phyloP scores from a whole-genome alignment of 768 basidiomycete species.

The Agrocybe praecox region DNA sequence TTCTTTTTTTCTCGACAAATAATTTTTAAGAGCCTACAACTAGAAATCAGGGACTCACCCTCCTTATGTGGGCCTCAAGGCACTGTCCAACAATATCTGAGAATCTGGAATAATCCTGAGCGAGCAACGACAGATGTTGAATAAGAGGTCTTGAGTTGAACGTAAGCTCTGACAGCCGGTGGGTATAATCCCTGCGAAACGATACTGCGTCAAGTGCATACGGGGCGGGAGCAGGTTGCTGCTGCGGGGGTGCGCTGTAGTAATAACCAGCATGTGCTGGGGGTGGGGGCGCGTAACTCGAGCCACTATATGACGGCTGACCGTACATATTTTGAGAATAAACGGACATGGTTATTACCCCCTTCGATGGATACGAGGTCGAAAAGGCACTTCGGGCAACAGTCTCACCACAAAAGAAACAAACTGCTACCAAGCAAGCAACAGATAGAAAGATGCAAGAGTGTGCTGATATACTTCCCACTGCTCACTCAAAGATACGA shows the following conservation, averaged over 20 bases:
- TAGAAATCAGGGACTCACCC: conserved; percentile 66
- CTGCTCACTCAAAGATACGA: conserved; percentile 47
- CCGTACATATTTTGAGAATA: conserved; percentile 67
- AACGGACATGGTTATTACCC: conserved; percentile 46
- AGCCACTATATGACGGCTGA: conserved; percentile 53
- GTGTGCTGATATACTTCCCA: conserved; percentile 42
- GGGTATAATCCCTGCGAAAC: conserved; percentile 70
- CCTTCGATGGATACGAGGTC: conserved; percentile 14
- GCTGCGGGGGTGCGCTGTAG: conserved; percentile 47
- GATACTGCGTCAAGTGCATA: conserved; percentile 29
- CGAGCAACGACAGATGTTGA: conserved; percentile 88
- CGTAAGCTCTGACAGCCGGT: conserved; percentile 77
- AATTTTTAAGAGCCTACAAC: conserved; percentile 17
- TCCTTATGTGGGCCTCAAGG: conserved; percentile 80
- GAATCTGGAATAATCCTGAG: conserved; percentile 82
- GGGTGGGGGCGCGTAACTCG: conserved; percentile 41
- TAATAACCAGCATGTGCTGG: conserved; percentile 43
- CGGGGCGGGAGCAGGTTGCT: conserved; percentile 36
- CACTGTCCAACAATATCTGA: conserved; percentile 81
- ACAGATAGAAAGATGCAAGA: conserved; percentile 21
- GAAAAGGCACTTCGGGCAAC: conserved; percentile 7
- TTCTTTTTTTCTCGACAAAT: conserved; percentile 14
- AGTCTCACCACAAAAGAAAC: conserved; percentile 23
- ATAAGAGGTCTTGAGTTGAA: conserved; percentile 97
- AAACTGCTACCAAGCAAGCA: conserved; percentile 20